phyloP scores from a whole-genome alignment of 495 filamentous ascomycete genomes.

The Chaetomium fimeti region DNA sequence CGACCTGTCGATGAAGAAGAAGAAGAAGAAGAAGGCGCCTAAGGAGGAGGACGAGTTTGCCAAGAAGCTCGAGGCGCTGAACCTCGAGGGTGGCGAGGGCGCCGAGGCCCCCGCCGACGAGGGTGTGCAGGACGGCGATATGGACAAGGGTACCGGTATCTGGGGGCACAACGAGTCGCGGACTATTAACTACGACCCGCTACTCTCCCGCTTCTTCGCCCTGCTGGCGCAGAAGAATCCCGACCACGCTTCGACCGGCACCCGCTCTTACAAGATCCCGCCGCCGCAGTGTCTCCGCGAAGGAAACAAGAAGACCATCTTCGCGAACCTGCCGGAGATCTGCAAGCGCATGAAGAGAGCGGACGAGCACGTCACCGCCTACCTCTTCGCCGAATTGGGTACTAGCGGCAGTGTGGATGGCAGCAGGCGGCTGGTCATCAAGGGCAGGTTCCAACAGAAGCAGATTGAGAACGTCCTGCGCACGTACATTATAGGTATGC shows the following conservation, averaged over 20 bases:
- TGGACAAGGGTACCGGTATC: slow-evolving; percentile 88
- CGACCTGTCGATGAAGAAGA: slow-evolving; percentile 83
- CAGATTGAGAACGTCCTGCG: slow-evolving; percentile 94
- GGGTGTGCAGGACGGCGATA: slow-evolving; percentile 61
- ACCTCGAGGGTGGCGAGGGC: slow-evolving; percentile 74
- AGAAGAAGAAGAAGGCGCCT: slow-evolving; percentile 88
- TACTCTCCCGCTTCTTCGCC: slow-evolving; percentile 87
- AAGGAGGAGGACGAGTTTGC: slow-evolving; percentile 62
- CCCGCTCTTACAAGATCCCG: slow-evolving; percentile 96
- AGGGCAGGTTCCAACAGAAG: slow-evolving; percentile 97
- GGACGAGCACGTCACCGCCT: slow-evolving; percentile 95
- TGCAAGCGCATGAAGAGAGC: slow-evolving; percentile 86
- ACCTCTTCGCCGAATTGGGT: slow-evolving; percentile 96
- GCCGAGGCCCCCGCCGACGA: slow-evolving; percentile 50
- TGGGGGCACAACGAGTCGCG: slow-evolving; percentile 79
- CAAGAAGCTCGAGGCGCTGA: slow-evolving; percentile 62
- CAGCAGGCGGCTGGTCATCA: slow-evolving; percentile 89
- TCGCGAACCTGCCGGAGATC: slow-evolving; percentile 76
- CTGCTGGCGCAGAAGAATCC: slow-evolving; percentile 90
- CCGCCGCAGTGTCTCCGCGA: slow-evolving; percentile 98
- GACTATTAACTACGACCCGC: slow-evolving; percentile 76
- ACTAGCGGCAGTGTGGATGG: slow-evolving; percentile 94
- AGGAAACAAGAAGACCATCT: slow-evolving; percentile 99
- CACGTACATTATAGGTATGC: slow-evolving; percentile 77
- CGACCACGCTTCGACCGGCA: slow-evolving; percentile 81